Evolutionary conservation across 306 rosid species (phyloP).

Genomic region (Malus asiatica): DNA sequence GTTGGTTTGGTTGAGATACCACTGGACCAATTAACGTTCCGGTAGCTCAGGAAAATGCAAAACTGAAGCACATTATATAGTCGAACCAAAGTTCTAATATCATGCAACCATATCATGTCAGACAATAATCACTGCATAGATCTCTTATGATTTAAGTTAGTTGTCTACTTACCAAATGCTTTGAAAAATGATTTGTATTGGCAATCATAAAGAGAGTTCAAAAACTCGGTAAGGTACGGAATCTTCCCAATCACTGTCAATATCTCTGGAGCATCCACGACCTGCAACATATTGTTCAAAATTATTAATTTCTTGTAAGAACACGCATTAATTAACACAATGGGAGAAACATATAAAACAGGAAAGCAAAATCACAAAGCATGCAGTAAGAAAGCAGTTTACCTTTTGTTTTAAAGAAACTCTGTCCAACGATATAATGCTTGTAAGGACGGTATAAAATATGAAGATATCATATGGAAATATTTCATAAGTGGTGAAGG

Average conservation of each 20-base stretch:
- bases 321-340: neutral
- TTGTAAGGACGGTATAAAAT: conserved; percentile 88
- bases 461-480: conserved; percentile 85
- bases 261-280: conserved; percentile 95
- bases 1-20: neutral
- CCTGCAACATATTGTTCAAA: conserved; percentile 36
- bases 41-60: neutral
- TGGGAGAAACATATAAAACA: neutral
- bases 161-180: conserved; percentile 73
- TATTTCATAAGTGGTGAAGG: conserved; percentile 88
- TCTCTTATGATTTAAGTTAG: neutral
- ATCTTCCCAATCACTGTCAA: conserved; percentile 90
- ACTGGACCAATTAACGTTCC: neutral
- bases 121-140: neutral
- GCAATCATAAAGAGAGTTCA: conserved; percentile 79
- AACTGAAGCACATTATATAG: neutral
- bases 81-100: neutral
- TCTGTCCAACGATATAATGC: conserved; percentile 90
- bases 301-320: neutral
- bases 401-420: conserved; percentile 96
- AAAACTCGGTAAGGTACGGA: conserved; percentile 67
- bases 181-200: conserved; percentile 81
- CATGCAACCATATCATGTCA: neutral
- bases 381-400: neutral
- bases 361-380: neutral